Evolutionary conservation across 768 basidiomycete genomes (phyloP), one percentile per base, ranked within the genome.

Genomic region (Panaeolus papilionaceus): DNA sequence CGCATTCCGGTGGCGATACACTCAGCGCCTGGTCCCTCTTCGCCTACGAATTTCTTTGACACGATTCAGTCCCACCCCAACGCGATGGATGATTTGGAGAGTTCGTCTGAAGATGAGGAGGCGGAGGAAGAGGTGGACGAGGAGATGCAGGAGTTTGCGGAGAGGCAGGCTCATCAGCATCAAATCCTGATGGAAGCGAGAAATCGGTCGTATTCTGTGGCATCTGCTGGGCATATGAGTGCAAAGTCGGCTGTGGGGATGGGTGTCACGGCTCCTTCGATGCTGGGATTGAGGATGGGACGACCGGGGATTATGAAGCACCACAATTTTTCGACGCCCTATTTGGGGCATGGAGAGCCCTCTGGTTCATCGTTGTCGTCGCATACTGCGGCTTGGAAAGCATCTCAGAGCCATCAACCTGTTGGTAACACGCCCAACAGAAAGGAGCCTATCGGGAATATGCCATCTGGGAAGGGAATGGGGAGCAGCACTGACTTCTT

Each of bases 21-120:
- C 66, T 87, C 88, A 49, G 89, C 87, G 39, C 90, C 91, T 14
- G 86, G 84, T 14, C 88, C 89, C 2, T 82, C 88, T 6, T 88
- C 91, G 14, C 87, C 90, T 0, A 85, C 88, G 28, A 87, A 87
- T 38, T 93, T 93, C 82, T 93, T 93, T 75, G 91, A 93, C 78
- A 85, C 79, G 68, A 88, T 93, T 54, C 89, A 92, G 71, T 79
- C 84, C 16, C 88, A 91, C 51, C 86, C 86, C 6, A 90, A 90
- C 75, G 90, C 86, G 28, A 88, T 93, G 87, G 89, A 92, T 71
- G 92, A 90, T 69, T 78, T 91, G 64, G 91, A 90, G 67, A 86
- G 88, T 37, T 87, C 88, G 26, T 87, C 87, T 23, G 86, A 84
- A 16, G 54, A 58, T 33, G 81, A 82, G 23, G 78, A 79, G 38